phyloP scores from a whole-genome alignment of 768 basidiomycete genomes.

The Suillus alpinus region DNA sequence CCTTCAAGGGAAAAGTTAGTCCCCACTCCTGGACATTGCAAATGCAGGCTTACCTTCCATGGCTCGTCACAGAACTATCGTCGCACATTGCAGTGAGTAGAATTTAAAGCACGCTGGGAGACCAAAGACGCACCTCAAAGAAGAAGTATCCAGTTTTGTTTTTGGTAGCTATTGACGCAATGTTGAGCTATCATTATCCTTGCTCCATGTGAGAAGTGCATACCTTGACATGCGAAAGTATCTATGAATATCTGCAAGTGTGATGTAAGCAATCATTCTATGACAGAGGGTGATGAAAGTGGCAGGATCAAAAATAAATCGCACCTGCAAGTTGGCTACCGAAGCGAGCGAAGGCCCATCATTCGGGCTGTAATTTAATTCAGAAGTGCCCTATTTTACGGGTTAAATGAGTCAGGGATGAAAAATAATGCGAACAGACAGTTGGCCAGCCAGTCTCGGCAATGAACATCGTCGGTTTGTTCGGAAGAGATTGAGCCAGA shows the following conservation, averaged over 20 bases:
- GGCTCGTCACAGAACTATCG: slow-evolving; percentile 68
- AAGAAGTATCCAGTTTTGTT: slow-evolving; percentile 88
- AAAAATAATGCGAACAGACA: slow-evolving; percentile 35
- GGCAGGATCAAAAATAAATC: not conserved
- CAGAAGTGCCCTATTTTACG: slow-evolving; percentile 52
- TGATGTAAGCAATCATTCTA: slow-evolving; percentile 8
- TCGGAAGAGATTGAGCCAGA: slow-evolving; percentile 54
- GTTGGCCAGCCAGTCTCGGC: slow-evolving; percentile 93
- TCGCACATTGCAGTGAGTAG: not conserved
- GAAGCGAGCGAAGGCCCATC: slow-evolving; percentile 72
- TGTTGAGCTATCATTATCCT: slow-evolving; percentile 8
- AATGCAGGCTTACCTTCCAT: slow-evolving; percentile 61
- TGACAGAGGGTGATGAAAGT: not conserved
- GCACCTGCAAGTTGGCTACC: slow-evolving; percentile 55
- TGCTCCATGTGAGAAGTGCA: slow-evolving; percentile 6
- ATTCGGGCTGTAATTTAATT: slow-evolving; percentile 47
- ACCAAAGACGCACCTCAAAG: slow-evolving; percentile 55
- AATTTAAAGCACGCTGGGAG: not conserved
- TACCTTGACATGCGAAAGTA: slow-evolving; percentile 69
- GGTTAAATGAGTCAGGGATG: not conserved
- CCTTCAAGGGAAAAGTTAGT: slow-evolving; percentile 32
- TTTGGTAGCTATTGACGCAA: slow-evolving; percentile 54
- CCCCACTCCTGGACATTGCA: not conserved
- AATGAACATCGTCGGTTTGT: slow-evolving; percentile 81
- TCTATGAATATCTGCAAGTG: slow-evolving; percentile 68